These are phyloP conservation scores for Colletotrichum viniferum DNA, from an alignment of 2,329 filamentous ascomycete genomes.

Conservation along the genomic window DNA sequence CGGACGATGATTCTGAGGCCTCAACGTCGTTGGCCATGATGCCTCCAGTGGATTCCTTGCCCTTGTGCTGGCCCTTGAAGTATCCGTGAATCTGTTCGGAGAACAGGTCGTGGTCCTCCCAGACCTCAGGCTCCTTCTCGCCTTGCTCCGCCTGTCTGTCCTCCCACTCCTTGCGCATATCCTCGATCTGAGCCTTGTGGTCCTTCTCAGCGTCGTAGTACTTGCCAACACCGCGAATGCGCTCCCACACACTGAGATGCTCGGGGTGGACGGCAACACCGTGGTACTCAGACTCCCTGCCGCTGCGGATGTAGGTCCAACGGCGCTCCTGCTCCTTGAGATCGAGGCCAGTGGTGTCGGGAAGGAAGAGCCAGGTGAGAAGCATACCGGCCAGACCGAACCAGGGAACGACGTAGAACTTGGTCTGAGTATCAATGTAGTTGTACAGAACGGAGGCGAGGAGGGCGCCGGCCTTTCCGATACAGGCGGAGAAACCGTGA, in stretches of 20 bases:
- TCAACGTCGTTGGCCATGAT: neutral
- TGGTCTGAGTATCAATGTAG: slow-evolving; percentile 84
- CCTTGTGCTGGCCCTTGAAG: slow-evolving; percentile 41
- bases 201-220: slow-evolving; percentile 83
- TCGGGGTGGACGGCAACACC: slow-evolving; percentile 89
- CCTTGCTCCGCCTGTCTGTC: slow-evolving; percentile 49
- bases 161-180: slow-evolving; percentile 74
- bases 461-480: slow-evolving; percentile 88
- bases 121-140: slow-evolving; percentile 52
- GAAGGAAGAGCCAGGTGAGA: slow-evolving; percentile 83
- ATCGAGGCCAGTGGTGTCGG: slow-evolving; percentile 96
- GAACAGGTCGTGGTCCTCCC: slow-evolving; percentile 54
- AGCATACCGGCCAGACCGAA: slow-evolving; percentile 89
- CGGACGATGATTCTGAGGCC: slow-evolving; percentile 1
- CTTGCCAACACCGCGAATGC: slow-evolving; percentile 77
- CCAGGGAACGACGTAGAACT: slow-evolving; percentile 95
- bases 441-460: slow-evolving; percentile 90
- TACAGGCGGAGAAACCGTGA: slow-evolving; percentile 91
- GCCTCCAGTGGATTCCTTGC: slow-evolving; percentile 7
- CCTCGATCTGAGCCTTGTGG: slow-evolving; percentile 82
- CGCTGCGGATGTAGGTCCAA: slow-evolving; percentile 84
- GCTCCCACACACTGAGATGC: slow-evolving; percentile 90
- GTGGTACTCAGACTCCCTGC: slow-evolving; percentile 83
- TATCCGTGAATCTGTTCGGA: slow-evolving; percentile 59
- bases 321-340: slow-evolving; percentile 96